These are phyloP conservation scores for Austroboletus rostrupii DNA, from an alignment of 1,284 basidiomycete species.

Conservation along the genomic window DNA sequence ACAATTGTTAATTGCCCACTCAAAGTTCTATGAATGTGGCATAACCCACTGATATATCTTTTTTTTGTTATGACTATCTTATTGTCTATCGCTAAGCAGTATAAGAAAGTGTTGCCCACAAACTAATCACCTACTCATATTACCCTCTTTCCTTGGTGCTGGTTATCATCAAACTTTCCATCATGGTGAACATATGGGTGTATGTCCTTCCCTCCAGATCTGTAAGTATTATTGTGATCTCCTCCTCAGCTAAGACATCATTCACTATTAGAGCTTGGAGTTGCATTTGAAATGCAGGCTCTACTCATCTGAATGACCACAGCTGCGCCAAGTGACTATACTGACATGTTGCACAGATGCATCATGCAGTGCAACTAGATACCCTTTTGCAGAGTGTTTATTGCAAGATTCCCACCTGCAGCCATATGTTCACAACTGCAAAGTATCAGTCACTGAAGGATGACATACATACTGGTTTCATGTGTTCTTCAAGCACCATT, in stretches of 20 bases:
- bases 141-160: background rate
- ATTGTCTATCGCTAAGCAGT: background rate
- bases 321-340: background rate
- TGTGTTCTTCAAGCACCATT: conserved; percentile 8
- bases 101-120: background rate
- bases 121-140: background rate
- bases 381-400: background rate
- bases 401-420: background rate
- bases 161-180: background rate
- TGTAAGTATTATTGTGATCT: background rate
- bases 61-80: background rate
- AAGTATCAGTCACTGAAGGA: background rate
- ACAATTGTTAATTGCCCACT: too few relatives aligned
- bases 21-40: too few relatives aligned
- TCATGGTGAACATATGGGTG: background rate
- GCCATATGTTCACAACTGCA: conserved; percentile 4
- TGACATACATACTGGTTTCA: background rate
- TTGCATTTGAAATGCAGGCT: conserved; percentile 1
- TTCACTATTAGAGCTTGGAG: background rate
- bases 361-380: background rate
- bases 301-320: background rate
- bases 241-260: background rate
- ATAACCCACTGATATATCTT: background rate
- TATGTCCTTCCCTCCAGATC: background rate
- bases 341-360: background rate